Base-by-base conservation (phyloP, 1,284 basidiomycete genomes). In the Moesziomyces parantarcticus region DNA sequence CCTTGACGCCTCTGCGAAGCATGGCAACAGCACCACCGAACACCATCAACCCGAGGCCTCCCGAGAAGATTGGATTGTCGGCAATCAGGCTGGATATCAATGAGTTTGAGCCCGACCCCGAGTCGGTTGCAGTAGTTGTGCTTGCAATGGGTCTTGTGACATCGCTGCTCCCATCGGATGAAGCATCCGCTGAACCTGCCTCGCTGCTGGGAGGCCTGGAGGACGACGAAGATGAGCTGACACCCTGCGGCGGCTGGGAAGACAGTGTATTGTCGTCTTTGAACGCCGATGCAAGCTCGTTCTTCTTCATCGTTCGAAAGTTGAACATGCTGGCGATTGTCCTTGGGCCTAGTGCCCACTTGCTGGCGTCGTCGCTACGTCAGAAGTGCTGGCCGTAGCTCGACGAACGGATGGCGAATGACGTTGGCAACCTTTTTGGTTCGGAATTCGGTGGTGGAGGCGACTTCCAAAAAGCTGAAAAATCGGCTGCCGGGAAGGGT, bases 1-100 rank as follows among this genome's bases (percentile, higher is more conserved):
- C 85, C 11, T 90, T 88, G 21, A 90, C 80, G 29, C 89, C 89
- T 79, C 71, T 59, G 9, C 78, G 59, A 1, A 67, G 29, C 48
- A 78, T 54, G 21, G 80, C 80, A 9, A 83, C 42, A 0, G 68
- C 75, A 32, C 77, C 75, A 43, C 82, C 82, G 45, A 83, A 77
- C 25, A 83, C 59, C 81, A 83, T 83, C 32, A 83, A 62, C 16
- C 80, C 80, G 10, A 83, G 59, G 26, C 82, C 82, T 21, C 80
- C 81, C 9, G 75, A 78, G 48, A 83, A 80, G 69, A 77, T 75
- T 3, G 81, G 81, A 42, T 82, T 83, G 46, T 72, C 76, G 23
- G 67, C 70, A 9, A 77, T 58, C 44, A 77, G 26, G 21, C 47
- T 41, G 5, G 75, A 77, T 7, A 69, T 14, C 11, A 73, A 61